Evolutionary conservation across 345 rosid species (phyloP).

Genomic region (Draba incana): DNA sequence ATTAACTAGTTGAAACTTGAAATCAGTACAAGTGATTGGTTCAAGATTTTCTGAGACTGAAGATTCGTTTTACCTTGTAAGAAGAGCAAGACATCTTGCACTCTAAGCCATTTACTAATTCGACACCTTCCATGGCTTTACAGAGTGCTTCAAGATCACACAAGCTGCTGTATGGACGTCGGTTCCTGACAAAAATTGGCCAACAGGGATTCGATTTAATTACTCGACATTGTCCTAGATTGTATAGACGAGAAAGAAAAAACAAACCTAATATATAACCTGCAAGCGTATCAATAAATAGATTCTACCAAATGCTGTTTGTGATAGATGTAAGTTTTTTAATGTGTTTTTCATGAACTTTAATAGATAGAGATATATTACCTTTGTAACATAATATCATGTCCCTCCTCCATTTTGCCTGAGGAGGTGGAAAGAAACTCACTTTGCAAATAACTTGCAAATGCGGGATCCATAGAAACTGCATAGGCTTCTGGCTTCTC

Average conservation of each 20-base stretch:
- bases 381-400: slow-evolving; percentile 27
- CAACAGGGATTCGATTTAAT: not conserved
- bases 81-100: slow-evolving; percentile 87
- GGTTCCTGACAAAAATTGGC: slow-evolving; percentile 64
- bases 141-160: slow-evolving; percentile 64
- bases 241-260: not conserved
- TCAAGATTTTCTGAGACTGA: not conserved
- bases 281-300: slow-evolving; percentile 3
- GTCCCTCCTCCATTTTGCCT: slow-evolving; percentile 28
- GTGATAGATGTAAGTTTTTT: no score
- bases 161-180: slow-evolving; percentile 48
- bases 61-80: slow-evolving; percentile 59
- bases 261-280: slow-evolving; percentile 3
- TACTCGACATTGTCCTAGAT: slow-evolving; percentile 6
- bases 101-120: slow-evolving; percentile 80
- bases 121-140: slow-evolving; percentile 74
- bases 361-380: not conserved
- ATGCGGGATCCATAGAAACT: slow-evolving; percentile 85
- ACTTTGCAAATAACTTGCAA: slow-evolving; percentile 73
- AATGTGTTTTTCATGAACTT: slow-evolving; percentile 3
- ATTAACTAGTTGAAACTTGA: not conserved
- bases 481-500: slow-evolving; percentile 89
- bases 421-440: slow-evolving; percentile 32
- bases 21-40: not conserved
- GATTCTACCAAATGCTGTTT: not conserved